Conservation (phyloP, 371 early-diverging fungal species). For the Antonospora locustae region DNA sequence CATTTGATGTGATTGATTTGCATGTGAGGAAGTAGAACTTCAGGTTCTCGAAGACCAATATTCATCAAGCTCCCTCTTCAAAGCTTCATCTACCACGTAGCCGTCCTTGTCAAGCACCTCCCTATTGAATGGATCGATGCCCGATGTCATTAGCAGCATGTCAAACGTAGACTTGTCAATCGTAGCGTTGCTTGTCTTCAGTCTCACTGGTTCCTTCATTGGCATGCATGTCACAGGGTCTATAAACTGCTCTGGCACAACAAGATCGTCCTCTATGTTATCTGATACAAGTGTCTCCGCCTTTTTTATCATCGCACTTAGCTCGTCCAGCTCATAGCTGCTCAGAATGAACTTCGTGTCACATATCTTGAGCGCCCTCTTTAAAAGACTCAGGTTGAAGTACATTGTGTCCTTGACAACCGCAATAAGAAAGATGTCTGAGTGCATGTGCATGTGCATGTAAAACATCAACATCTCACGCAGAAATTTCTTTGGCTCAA, state of each 20-base stretch:
- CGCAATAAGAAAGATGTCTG: slow-evolving; percentile 47
- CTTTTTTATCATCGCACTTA: slow-evolving; percentile 58
- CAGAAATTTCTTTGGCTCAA: slow-evolving; percentile 70
- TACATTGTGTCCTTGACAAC: slow-evolving; percentile 66
- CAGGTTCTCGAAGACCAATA: too few species aligned
- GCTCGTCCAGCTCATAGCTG: slow-evolving; percentile 57
- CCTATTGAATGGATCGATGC: slow-evolving; percentile 84
- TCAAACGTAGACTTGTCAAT: slow-evolving; percentile 81
- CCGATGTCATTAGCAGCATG: slow-evolving; percentile 73
- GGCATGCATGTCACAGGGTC: slow-evolving; percentile 77
- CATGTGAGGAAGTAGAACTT: too few species aligned
- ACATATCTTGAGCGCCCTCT: slow-evolving; percentile 42
- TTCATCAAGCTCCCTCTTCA: slow-evolving; percentile 39
- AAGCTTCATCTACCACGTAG: slow-evolving; percentile 59
- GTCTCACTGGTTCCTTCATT: slow-evolving; percentile 86
- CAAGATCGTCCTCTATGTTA: slow-evolving; percentile 61
- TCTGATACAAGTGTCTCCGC: slow-evolving; percentile 58
- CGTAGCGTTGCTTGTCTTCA: slow-evolving; percentile 68
- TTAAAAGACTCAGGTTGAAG: slow-evolving; percentile 44
- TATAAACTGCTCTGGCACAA: slow-evolving; percentile 61
- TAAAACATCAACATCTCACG: slow-evolving; percentile 70
- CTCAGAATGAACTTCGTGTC: slow-evolving; percentile 32
- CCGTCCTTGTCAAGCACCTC: slow-evolving; percentile 64
- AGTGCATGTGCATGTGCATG: slow-evolving; percentile 58
- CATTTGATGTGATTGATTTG: too few species aligned